Evolutionary conservation across 768 basidiomycete species (phyloP).

Genomic region (Rhizopogon rudus): DNA sequence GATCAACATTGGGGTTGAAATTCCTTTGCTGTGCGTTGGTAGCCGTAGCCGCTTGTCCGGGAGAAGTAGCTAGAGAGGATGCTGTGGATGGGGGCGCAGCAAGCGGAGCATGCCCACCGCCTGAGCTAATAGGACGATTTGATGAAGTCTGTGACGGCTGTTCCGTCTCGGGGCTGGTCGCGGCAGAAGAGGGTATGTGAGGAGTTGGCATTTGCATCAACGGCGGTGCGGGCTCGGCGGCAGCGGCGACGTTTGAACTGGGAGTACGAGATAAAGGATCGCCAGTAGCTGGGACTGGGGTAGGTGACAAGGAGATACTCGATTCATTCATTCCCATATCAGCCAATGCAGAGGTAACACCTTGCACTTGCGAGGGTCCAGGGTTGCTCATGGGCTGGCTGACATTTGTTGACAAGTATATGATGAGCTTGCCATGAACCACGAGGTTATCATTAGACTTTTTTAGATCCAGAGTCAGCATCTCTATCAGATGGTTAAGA

Average conservation of each 20-base stretch:
- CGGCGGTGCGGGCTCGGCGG: slow-evolving; percentile 43
- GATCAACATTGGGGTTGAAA: slow-evolving; percentile 93
- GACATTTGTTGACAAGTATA: slow-evolving; percentile 93
- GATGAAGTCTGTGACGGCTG: slow-evolving; percentile 20
- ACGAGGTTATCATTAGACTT: slow-evolving; percentile 99
- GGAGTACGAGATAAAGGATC: slow-evolving; percentile 52
- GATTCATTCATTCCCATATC: slow-evolving; percentile 60
- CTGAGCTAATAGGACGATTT: slow-evolving; percentile 33
- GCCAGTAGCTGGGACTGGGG: slow-evolving; percentile 29
- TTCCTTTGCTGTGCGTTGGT: slow-evolving; percentile 59
- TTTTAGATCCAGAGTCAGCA: slow-evolving; percentile 94
- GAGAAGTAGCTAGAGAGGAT: slow-evolving; percentile 25
- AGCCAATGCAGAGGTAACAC: slow-evolving; percentile 52
- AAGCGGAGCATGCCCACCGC: slow-evolving; percentile 18
- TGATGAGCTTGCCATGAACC: slow-evolving; percentile 96
- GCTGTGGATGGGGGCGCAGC: slow-evolving; percentile 14
- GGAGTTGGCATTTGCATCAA: slow-evolving; percentile 37
- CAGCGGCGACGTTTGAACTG: slow-evolving; percentile 59
- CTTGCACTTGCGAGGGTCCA: slow-evolving; percentile 67
- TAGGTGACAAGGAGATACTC: slow-evolving; percentile 51
- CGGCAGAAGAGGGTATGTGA: slow-evolving; percentile 21
- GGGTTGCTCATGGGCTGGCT: slow-evolving; percentile 80
- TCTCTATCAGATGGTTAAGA: slow-evolving; percentile 50
- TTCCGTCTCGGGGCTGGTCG: slow-evolving; percentile 23
- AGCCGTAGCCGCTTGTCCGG: slow-evolving; percentile 38